phyloP scores from a whole-genome alignment of 768 basidiomycete genomes.

The Amanita muscaria region DNA sequence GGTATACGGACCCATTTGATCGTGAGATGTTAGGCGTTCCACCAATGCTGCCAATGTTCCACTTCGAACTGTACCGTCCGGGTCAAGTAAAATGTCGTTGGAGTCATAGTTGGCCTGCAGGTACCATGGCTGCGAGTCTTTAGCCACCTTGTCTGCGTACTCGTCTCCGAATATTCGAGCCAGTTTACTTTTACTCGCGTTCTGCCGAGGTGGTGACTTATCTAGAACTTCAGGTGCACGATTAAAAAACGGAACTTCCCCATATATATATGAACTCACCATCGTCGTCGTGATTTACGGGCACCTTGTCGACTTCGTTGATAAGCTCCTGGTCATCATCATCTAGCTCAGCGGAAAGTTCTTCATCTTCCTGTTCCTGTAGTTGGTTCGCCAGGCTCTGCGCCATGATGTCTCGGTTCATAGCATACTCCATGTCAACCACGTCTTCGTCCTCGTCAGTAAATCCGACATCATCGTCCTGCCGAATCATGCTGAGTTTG shows the following conservation, averaged over 20 bases:
- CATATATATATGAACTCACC: constrained; percentile 27
- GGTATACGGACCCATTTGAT: constrained; percentile 61
- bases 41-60: constrained; percentile 83
- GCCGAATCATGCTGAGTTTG: constrained; percentile 52
- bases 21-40: constrained; percentile 86
- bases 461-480: constrained; percentile 22
- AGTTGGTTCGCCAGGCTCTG: background rate
- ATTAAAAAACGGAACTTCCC: background rate
- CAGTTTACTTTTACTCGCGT: constrained; percentile 44
- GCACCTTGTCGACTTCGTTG: background rate
- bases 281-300: constrained; percentile 33
- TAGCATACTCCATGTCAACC: constrained; percentile 49
- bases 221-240: constrained; percentile 10
- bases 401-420: constrained; percentile 19
- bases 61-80: constrained; percentile 76
- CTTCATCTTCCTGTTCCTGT: background rate
- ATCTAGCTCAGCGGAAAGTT: background rate
- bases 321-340: background rate
- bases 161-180: constrained; percentile 58
- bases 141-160: constrained; percentile 34
- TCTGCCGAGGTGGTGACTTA: constrained; percentile 24
- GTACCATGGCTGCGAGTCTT: constrained; percentile 67
- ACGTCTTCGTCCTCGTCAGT: constrained; percentile 46
- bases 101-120: constrained; percentile 72
- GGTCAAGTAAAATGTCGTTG: constrained; percentile 76